Evolutionary conservation across 2,329 filamentous ascomycete genomes (phyloP), one percentile per base, ranked within the genome.

Genomic region (Alternaria metachromatica): DNA sequence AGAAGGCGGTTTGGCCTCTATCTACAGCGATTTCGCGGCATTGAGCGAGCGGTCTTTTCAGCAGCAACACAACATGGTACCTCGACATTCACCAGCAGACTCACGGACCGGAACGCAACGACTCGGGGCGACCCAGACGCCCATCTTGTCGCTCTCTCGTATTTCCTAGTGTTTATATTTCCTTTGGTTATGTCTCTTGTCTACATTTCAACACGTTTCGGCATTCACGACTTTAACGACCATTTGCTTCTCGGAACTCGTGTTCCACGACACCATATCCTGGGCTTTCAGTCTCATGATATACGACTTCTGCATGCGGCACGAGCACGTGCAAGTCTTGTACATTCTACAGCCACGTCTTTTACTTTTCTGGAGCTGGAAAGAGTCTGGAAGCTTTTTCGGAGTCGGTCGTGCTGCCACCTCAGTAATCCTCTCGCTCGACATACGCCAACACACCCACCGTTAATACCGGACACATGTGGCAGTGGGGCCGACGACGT

Each of bases 61-160:
- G 50, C 63, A 64, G 66, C 55, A 59, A 46, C 55, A 61, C 58
- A 61, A 68, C 60, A 62, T 48, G 51, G 49, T 60, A 63, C 59
- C 37, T 45, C 62, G 63, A 53, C 60, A 64, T 64, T 91, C 8
- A 86, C 87, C 1, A 83, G 84, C n/a, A 90, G 84, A 83, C 83
- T 23, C 72, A 70, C 68, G 79, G 73, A 63, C 78, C 75, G 72
- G 84, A 82, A 69, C 45, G 45, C 43, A 60, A 55, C 56, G 28
- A 60, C 37, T 28, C 48, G 28, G 25, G 58, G 55, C 58, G 55
- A 63, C 25, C 9, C 28, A 25, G 33, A 55, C 59, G 60, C 37
- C 49, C 55, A 61, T 41, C 30, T 60, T 55, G 55, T 67, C 68
- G 55, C 62, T 64, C 68, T 62, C 67, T 59, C 33, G 44, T 48